Evolutionary conservation across 2,329 filamentous ascomycete genomes (phyloP), one percentile per base, ranked within the genome.

Genomic region (Diaporthe eres): DNA sequence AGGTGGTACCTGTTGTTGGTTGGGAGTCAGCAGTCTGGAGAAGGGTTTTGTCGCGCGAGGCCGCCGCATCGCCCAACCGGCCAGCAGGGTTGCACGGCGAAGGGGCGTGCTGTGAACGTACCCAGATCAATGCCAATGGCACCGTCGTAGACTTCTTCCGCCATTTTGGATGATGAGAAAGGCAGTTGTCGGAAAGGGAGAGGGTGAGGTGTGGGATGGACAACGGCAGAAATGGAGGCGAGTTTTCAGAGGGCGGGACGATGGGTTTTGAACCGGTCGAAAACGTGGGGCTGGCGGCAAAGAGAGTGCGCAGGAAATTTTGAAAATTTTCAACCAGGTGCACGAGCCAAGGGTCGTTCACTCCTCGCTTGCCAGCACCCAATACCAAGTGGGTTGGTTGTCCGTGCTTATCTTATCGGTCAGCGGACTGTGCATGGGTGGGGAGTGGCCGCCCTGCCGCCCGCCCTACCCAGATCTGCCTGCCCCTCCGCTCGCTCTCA

Each of bases 71-170:
- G 17, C 15, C 37, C 17, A 17, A 42, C 7, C 17, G 65, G 22
- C 28, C 47, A 19, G 51, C 12, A 39, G 15, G 12, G n/a, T 19
- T 39, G 44, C 55, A 47, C 63, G 49, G n/a, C 55, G 47, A 34
- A 2, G 34, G 53, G 17, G 25, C 28, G 60, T 57, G 67, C 63
- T 28, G n/a, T 47, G 55, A 72, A 89, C 93, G 84, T 90, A 98
- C 96, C 97, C 90, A 99, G 92, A 93, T 99, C 97, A 90, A 99
- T 99, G 93, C 97, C 97, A 90, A 98, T 95, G 92, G 97, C 97
- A 94, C 97, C 97, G 87, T 99, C 97, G 88, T 98, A 99, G 84
- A 97, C 93, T 93, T 98, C 96, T 88, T 98, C 95, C 87, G 95
- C 93, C 96, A 98, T 98, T 86, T 89, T 95, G 55, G 22, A 71